Evolutionary conservation across 257 asterid genomes (phyloP).

Genomic region (Solanum etuberosum): DNA sequence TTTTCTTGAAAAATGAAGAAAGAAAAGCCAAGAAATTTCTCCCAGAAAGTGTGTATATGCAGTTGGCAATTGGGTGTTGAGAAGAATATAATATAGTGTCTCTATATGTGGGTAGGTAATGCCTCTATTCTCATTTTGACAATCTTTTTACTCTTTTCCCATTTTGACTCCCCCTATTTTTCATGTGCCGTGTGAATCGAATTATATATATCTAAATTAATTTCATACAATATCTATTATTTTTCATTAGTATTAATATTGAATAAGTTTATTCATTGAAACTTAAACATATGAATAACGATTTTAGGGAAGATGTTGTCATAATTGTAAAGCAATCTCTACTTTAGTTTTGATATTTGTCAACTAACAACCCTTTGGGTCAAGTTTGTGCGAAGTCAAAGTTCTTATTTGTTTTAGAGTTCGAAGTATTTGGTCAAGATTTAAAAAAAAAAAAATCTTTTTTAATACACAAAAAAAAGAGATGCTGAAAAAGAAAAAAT

Average conservation of each 20-base stretch:
- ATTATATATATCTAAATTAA: no score
- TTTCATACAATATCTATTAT: no score
- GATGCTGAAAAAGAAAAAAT: not conserved
- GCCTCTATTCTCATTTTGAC: not conserved
- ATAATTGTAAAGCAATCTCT: not conserved
- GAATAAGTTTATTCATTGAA: not conserved
- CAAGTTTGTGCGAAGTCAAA: not conserved
- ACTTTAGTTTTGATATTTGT: not conserved
- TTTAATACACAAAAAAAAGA: not conserved
- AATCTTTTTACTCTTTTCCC: not conserved
- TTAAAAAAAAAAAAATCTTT: accelerated
- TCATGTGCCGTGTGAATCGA: no score
- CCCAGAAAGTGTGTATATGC: not conserved
- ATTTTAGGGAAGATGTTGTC: not conserved
- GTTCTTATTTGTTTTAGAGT: not conserved
- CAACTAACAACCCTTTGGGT: not conserved
- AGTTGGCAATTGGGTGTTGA: conserved; percentile 4
- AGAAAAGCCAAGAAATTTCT: not conserved
- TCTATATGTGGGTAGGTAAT: not conserved
- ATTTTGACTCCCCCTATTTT: no score
- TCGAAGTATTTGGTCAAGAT: not conserved
- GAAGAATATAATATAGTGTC: not conserved
- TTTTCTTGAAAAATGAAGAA: not conserved
- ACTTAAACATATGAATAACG: not conserved
- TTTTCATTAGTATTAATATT: no score